Evolutionary conservation across 768 basidiomycete species (phyloP), one percentile per base, ranked within the genome.

Genomic region (Termitomyces sp.): DNA sequence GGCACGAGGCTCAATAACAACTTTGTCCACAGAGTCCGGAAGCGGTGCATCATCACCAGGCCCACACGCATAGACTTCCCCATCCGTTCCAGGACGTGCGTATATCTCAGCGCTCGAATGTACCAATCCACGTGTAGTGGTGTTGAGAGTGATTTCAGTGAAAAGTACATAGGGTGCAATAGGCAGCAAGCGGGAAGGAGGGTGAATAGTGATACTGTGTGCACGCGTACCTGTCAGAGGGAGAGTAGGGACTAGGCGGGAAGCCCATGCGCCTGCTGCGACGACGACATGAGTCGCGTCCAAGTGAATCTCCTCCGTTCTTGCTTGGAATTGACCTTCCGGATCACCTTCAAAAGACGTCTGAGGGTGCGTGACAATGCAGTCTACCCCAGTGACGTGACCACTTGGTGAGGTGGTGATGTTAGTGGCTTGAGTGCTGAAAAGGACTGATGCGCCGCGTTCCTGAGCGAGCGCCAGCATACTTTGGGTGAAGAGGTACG

Each of bases 201-300:
- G 81, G 15, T 73, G 81, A 61, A 90, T 82, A 8, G 82, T 83
- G 66, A 92, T 80, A 65, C 88, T 89, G 69, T 91, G 89, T 0
- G 87, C 88, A 55, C 89, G 85, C 6, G 80, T 85, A 45, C 79
- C 80, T n/a, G 74, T 66, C 63, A 91, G 78, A 16, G 87, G 85
- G 31, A 90, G 76, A 20, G 72, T 61, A 9, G 81, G 75, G 34
- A 88, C 54, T 58, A 95, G 68, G 9, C 67, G 67, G 8, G 90
- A 78, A 0, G 91, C 90, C 93, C 94, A 97, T 16, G 91, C 89
- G 27, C 94, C 94, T n/a, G 90, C 90, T 42, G 86, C 81, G 52
- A 97, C 70, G 42, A 96, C 75, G 61, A 94, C 82, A 57, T 87
- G 78, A 11, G 88, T 87, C 16, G 88, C 87, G 0, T 77, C 69